These are phyloP conservation scores for Xylaria sp. DNA, from an alignment of 2,329 filamentous ascomycete genomes.

Conservation along the genomic window DNA sequence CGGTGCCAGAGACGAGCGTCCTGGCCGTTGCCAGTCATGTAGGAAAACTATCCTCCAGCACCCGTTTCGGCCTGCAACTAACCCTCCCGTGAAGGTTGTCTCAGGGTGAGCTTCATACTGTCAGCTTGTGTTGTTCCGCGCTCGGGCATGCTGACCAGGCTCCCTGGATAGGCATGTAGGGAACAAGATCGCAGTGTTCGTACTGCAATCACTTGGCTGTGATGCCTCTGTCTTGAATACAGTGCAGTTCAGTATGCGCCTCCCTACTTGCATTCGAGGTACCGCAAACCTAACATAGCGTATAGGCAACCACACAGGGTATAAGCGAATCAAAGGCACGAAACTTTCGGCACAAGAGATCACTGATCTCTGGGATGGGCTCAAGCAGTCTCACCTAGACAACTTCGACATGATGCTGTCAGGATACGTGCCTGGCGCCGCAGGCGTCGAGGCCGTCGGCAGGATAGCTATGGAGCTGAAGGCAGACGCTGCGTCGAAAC, in stretches of 20 bases:
- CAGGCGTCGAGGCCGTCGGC: slow-evolving; percentile 85
- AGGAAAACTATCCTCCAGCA: slow-evolving; percentile 44
- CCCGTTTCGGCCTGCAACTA: slow-evolving; percentile 46
- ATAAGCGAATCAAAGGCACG: slow-evolving; percentile 87
- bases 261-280: slow-evolving; percentile 1
- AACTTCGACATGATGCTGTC: slow-evolving; percentile 95
- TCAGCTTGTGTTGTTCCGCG: slow-evolving; percentile 34
- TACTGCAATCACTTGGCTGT: slow-evolving; percentile 91
- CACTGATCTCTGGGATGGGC: slow-evolving; percentile 81
- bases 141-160: slow-evolving; percentile 40
- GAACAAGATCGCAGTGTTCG: slow-evolving; percentile 96
- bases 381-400: slow-evolving; percentile 84
- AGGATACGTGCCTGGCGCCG: slow-evolving; percentile 91
- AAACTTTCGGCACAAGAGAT: slow-evolving; percentile 86
- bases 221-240: slow-evolving; percentile 96
- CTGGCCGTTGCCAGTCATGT: slow-evolving; percentile 96
- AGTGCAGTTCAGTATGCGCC: slow-evolving; percentile 89
- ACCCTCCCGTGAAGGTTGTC: slow-evolving; percentile 68
- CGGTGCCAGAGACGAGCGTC: slow-evolving; percentile 72
- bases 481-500: slow-evolving; percentile 66
- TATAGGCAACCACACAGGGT: slow-evolving; percentile 93
- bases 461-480: slow-evolving; percentile 84
- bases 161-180: slow-evolving; percentile 81
- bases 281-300: slow-evolving; percentile 25
- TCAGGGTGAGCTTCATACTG: slow-evolving; percentile 70